These are phyloP conservation scores for Aspergillus nanangensis DNA, from an alignment of 495 filamentous ascomycete genomes.

Conservation along the genomic window DNA sequence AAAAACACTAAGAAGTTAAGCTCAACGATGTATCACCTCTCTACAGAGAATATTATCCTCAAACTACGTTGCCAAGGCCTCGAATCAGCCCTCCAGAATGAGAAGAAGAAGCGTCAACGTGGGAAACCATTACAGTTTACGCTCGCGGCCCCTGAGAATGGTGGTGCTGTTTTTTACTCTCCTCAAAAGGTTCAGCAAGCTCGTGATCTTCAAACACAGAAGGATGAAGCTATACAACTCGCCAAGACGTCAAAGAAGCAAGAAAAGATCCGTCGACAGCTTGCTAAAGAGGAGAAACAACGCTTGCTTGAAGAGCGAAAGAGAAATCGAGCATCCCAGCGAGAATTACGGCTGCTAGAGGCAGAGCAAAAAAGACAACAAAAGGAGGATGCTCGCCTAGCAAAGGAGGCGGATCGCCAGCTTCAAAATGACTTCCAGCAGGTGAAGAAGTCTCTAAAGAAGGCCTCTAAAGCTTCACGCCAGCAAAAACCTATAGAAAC, in stretches of 20 bases:
- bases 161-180: too few species aligned
- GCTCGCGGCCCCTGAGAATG: not conserved
- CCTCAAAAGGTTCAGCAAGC: constrained; percentile 6
- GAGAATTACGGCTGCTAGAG: not conserved
- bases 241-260: not conserved
- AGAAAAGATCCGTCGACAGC: not conserved
- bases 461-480: not conserved
- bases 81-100: not conserved
- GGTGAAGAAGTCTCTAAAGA: not conserved
- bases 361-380: not conserved
- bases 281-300: not conserved
- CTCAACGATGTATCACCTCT: not conserved
- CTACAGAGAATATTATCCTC: too few species aligned
- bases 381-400: not conserved
- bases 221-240: too few species aligned
- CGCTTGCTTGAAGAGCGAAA: not conserved
- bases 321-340: not conserved
- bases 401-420: not conserved
- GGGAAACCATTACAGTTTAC: not conserved
- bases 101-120: constrained; percentile 5
- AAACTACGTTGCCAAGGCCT: constrained; percentile 1
- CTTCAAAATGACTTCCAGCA: constrained; percentile 1
- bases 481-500: not conserved
- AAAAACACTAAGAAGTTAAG: constrained; percentile 3
- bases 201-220: not conserved